Evolutionary conservation across 345 rosid genomes (phyloP).

Genomic region (Pugionium dolabratum): DNA sequence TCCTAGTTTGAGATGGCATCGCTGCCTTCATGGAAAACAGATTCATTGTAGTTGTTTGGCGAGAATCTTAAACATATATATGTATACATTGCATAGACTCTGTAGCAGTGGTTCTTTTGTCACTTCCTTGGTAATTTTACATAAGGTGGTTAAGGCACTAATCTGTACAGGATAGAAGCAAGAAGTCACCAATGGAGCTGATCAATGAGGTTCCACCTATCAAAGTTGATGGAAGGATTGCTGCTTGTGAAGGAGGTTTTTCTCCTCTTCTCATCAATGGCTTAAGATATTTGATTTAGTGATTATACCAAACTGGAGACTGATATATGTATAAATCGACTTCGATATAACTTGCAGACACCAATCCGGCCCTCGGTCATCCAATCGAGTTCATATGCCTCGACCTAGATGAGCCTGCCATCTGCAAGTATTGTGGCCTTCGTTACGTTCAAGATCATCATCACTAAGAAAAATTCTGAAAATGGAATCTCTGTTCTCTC

Average conservation of each 20-base stretch:
- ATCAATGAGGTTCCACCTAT: constrained; percentile 97
- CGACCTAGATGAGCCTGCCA: constrained; percentile 77
- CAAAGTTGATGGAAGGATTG: constrained; percentile 92
- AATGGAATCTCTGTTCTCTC: background rate
- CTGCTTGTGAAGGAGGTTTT: constrained; percentile 97
- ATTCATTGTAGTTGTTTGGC: background rate
- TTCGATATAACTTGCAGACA: constrained; percentile 50
- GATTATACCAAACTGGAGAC: background rate
- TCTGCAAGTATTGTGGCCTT: constrained; percentile 97
- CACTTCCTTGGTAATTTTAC: background rate
- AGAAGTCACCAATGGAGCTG: constrained; percentile 98
- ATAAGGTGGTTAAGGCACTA: background rate
- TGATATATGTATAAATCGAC: background rate
- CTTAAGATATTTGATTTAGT: background rate
- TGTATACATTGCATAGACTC: background rate
- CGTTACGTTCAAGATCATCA: constrained; percentile 92
- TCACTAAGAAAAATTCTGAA: constrained; percentile 49
- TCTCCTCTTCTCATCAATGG: constrained; percentile 5
- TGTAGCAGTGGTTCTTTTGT: background rate
- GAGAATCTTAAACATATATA: background rate
- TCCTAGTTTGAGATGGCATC: background rate
- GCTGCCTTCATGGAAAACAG: constrained; percentile 2
- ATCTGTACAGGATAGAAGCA: constrained; percentile 63
- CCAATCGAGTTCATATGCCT: constrained; percentile 98
- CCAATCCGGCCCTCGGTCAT: constrained; percentile 85